These are phyloP conservation scores for Aquanectria penicillioides DNA, from an alignment of 2,329 filamentous ascomycete species.

Conservation along the genomic window DNA sequence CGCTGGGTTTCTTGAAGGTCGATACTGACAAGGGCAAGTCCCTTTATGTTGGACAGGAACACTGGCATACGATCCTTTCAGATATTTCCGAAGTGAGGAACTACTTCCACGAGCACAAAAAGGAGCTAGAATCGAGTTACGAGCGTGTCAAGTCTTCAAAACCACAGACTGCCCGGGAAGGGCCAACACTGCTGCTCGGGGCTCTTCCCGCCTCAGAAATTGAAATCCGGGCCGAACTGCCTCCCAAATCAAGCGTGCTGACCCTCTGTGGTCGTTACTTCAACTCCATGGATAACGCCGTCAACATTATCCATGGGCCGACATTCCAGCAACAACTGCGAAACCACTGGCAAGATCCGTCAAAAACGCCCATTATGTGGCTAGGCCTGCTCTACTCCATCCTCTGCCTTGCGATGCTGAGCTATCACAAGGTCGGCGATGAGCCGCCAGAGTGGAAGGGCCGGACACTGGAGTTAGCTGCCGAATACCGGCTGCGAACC, in stretches of 20 bases:
- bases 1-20: constrained; percentile 84
- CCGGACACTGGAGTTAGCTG: constrained; percentile 67
- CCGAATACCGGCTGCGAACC: constrained; percentile 75
- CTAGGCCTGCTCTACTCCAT: constrained; percentile 80
- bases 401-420: constrained; percentile 80
- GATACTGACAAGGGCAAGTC: constrained; percentile 80
- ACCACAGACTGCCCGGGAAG: constrained; percentile 66
- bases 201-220: constrained; percentile 75
- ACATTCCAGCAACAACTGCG: constrained; percentile 82
- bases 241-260: constrained; percentile 83
- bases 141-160: constrained; percentile 79
- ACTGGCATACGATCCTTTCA: constrained; percentile 82
- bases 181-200: constrained; percentile 83
- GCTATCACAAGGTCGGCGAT: constrained; percentile 81
- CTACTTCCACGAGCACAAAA: constrained; percentile 87
- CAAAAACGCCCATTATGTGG: constrained; percentile 80
- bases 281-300: constrained; percentile 78
- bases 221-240: constrained; percentile 83
- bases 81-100: constrained; percentile 94
- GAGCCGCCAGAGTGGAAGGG: constrained; percentile 82
- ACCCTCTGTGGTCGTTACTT: constrained; percentile 90
- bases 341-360: constrained; percentile 75
- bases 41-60: constrained; percentile 83
- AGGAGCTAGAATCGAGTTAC: constrained; percentile 85
- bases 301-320: constrained; percentile 82